Percentiles rank a stretch among this genome's conserved stretches.
Evolutionary conservation across 2,329 filamentous ascomycete genomes (phyloP).

Genomic region (Aspergillus sp.): DNA sequence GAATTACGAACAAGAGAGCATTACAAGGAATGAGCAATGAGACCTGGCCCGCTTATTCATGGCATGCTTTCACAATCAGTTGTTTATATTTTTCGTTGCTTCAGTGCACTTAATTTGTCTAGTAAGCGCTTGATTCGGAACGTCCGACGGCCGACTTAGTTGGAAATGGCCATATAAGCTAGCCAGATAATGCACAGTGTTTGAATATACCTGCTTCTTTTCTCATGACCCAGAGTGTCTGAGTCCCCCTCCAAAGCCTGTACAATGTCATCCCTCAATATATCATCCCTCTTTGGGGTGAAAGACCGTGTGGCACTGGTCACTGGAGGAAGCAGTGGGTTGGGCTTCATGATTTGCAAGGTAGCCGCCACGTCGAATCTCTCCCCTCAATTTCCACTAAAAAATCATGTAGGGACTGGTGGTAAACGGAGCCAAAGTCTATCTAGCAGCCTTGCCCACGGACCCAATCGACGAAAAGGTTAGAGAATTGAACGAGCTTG

Average conservation of each 20-base stretch:
- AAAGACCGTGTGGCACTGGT: slow-evolving; percentile 45
- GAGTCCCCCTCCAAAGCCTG: too few relatives aligned
- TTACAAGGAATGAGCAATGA: slow-evolving; percentile 40
- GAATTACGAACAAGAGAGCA: slow-evolving; percentile 48
- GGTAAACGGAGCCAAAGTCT: slow-evolving; percentile 47
- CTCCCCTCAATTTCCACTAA: not conserved
- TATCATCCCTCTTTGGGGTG: slow-evolving; percentile 29
- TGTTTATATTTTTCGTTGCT: too few relatives aligned
- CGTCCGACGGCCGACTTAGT: too few relatives aligned
- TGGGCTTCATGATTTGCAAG: slow-evolving; percentile 48
- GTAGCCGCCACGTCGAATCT: slow-evolving; percentile 18
- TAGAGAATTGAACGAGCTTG: slow-evolving; percentile 39
- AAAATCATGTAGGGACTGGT: slow-evolving; percentile 38
- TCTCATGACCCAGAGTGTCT: too few relatives aligned
- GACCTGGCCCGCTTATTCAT: too few relatives aligned
- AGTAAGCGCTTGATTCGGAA: too few relatives aligned
- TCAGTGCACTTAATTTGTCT: too few relatives aligned
- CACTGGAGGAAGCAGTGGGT: slow-evolving; percentile 45
- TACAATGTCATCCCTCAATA: slow-evolving; percentile 13
- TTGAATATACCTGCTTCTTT: too few relatives aligned
- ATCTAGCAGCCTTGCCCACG: slow-evolving; percentile 41
- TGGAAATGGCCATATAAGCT: too few relatives aligned
- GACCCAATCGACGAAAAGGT: slow-evolving; percentile 42
- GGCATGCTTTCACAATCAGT: too few relatives aligned
- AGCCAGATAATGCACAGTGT: too few relatives aligned